Evolutionary conservation across 1,139 yeast species (phyloP).

Genomic region (Williopsis jadinii): DNA sequence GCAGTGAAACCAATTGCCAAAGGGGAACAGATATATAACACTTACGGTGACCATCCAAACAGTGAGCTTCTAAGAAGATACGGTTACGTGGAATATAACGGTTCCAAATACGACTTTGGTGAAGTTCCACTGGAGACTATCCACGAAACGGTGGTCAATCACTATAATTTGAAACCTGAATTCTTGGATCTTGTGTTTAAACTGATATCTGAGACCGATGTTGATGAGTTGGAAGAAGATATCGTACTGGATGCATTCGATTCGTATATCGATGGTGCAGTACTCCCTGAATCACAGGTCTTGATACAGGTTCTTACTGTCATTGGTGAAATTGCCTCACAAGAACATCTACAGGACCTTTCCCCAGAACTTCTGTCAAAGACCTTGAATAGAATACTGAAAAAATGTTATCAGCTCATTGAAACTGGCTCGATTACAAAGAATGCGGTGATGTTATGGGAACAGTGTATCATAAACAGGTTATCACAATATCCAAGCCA

Average conservation of each 20-base stretch:
- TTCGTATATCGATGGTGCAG: slow-evolving; percentile 48
- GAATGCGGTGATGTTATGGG: slow-evolving; percentile 21
- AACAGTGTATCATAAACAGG: slow-evolving; percentile 21
- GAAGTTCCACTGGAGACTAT: slow-evolving; percentile 51
- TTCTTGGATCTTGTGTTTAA: slow-evolving; percentile 12
- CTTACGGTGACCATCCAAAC: slow-evolving; percentile 88
- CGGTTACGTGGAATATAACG: slow-evolving; percentile 78
- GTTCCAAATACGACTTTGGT: slow-evolving; percentile 75
- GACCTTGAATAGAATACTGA: slow-evolving; percentile 31
- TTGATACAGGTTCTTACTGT: slow-evolving; percentile 46
- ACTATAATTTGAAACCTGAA: slow-evolving; percentile 10
- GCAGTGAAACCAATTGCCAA: slow-evolving; percentile 53
- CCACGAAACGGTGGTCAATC: slow-evolving; percentile 20
- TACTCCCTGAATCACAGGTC: slow-evolving; percentile 48
- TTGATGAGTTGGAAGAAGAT: slow-evolving; percentile 40
- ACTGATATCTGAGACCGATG: slow-evolving; percentile 21
- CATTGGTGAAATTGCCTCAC: slow-evolving; percentile 29
- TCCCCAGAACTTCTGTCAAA: slow-evolving; percentile 29
- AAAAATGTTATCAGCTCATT: slow-evolving; percentile 27
- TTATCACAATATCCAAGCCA: slow-evolving; percentile 26
- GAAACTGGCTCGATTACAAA: slow-evolving; percentile 25
- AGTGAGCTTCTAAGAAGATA: slow-evolving; percentile 82
- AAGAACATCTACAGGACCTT: slow-evolving; percentile 41
- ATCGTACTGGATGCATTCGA: slow-evolving; percentile 56
- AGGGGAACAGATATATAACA: slow-evolving; percentile 77